phyloP scores from a whole-genome alignment of 257 asterid species.

The Solanum sejunctum region DNA sequence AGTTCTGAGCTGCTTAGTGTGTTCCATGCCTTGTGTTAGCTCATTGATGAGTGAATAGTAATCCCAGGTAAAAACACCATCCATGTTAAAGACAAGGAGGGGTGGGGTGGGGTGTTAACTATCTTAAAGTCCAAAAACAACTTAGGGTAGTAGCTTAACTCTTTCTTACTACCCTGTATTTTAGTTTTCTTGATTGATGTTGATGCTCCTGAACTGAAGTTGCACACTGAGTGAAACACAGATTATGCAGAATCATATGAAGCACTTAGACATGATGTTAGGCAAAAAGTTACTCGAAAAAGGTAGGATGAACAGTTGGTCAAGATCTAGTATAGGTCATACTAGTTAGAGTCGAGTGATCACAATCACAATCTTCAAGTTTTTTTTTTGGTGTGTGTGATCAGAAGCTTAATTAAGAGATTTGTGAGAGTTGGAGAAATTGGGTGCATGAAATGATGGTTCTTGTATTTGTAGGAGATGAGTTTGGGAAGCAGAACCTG shows the following conservation, averaged over 20 bases:
- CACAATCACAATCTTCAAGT: no score
- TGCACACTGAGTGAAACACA: background rate
- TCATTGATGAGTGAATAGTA: slow-evolving; percentile 35
- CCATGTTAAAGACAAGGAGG: slow-evolving; percentile 22
- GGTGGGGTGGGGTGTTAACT: background rate
- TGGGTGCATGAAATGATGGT: background rate
- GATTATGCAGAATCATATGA: background rate
- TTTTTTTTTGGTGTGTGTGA: background rate
- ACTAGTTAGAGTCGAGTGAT: no score
- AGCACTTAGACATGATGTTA: background rate
- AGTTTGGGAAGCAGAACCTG: slow-evolving; percentile 2
- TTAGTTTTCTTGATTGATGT: background rate
- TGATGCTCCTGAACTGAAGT: background rate
- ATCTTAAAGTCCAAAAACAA: background rate
- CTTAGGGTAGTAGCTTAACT: background rate
- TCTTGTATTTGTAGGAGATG: background rate
- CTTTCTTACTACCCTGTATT: background rate
- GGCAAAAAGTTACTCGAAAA: background rate
- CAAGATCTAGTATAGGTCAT: background rate
- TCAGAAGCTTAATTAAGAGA: background rate
- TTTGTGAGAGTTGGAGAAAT: background rate
- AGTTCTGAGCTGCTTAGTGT: slow-evolving; percentile 52
- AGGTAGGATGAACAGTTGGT: background rate
- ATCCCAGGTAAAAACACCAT: slow-evolving; percentile 25
- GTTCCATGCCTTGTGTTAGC: slow-evolving; percentile 67